These are phyloP conservation scores for Incumbomyces lentus DNA, from an alignment of 2,329 filamentous ascomycete species.

Conservation along the genomic window DNA sequence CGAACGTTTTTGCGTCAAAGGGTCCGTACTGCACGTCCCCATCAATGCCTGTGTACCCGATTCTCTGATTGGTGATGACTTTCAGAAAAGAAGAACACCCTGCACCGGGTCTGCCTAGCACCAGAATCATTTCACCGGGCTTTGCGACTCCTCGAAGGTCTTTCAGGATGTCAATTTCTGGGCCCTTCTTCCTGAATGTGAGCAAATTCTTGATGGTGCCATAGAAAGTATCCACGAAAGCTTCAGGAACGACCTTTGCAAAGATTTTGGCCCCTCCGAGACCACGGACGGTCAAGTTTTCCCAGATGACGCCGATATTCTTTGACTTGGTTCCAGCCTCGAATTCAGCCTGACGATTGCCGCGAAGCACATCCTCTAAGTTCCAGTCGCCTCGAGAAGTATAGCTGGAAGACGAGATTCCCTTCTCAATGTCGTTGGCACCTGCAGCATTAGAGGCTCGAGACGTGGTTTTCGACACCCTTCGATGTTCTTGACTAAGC, in stretches of 20 bases:
- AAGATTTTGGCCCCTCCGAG: constrained; percentile 65
- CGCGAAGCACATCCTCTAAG: constrained; percentile 62
- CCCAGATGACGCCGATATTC: constrained; percentile 69
- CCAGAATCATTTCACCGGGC: constrained; percentile 81
- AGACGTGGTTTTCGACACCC: constrained; percentile 26
- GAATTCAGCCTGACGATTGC: constrained; percentile 59
- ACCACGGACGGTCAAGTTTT: constrained; percentile 64
- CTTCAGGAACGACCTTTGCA: constrained; percentile 65
- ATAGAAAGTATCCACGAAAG: constrained; percentile 63
- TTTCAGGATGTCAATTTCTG: constrained; percentile 63
- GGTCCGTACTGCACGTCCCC: constrained; percentile 71
- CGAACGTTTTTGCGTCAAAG: constrained; percentile 60
- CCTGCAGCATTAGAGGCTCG: constrained; percentile 21
- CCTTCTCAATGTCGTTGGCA: constrained; percentile 50
- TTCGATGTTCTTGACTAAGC: constrained; percentile 29
- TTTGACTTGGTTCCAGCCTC: constrained; percentile 73
- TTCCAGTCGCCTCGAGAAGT: constrained; percentile 56
- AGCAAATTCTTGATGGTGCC: constrained; percentile 54
- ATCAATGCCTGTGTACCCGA: constrained; percentile 48
- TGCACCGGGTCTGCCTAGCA: constrained; percentile 65
- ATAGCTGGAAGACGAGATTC: constrained; percentile 30
- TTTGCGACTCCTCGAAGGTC: constrained; percentile 57
- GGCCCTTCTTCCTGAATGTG: constrained; percentile 56
- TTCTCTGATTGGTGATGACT: constrained; percentile 56
- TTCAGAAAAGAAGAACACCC: constrained; percentile 63